These are phyloP conservation scores for Cylindricascospora bacillispora DNA, from an alignment of 1,139 yeast species.

Conservation along the genomic window DNA sequence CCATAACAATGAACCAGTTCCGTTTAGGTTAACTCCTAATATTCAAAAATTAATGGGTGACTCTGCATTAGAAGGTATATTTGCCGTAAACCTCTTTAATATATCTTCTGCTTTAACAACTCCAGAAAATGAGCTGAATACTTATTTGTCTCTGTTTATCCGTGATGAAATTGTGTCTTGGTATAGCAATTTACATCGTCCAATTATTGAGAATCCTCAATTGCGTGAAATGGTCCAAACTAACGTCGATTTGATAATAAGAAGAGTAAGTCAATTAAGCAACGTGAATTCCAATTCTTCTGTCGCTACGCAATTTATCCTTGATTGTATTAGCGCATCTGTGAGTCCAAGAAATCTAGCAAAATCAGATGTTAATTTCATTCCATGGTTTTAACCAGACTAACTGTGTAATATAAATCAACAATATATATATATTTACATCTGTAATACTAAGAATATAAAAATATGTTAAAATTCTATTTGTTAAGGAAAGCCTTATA, in stretches of 20 bases:
- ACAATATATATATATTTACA: too few species aligned
- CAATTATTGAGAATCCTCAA: constrained; percentile 52
- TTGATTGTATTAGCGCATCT: constrained; percentile 88
- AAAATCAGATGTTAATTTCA: constrained; percentile 85
- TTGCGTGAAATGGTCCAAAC: constrained; percentile 76
- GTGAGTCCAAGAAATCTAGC: constrained; percentile 93
- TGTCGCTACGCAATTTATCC: constrained; percentile 86
- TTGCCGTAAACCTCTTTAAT: constrained; percentile 72
- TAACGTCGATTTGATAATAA: constrained; percentile 76
- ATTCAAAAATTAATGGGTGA: constrained; percentile 90
- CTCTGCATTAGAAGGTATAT: constrained; percentile 79
- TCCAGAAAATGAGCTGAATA: constrained; percentile 81
- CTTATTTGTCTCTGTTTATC: constrained; percentile 79
- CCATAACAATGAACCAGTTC: constrained; percentile 89
- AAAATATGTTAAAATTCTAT: too few species aligned
- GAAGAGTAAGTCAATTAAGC: constrained; percentile 58
- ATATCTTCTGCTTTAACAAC: constrained; percentile 84
- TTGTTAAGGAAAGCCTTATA: too few species aligned
- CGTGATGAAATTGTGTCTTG: constrained; percentile 91
- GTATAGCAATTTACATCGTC: constrained; percentile 72
- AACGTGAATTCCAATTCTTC: constrained; percentile 62
- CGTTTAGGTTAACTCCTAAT: constrained; percentile 93
- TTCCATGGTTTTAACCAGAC: constrained; percentile 69
- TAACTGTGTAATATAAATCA: too few species aligned
- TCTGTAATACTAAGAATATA: too few species aligned